Percentiles rank a stretch among this genome's conserved stretches.
Evolutionary conservation across 106 monocot species (phyloP).

Genomic region (Alisma plantagoaquatica): DNA sequence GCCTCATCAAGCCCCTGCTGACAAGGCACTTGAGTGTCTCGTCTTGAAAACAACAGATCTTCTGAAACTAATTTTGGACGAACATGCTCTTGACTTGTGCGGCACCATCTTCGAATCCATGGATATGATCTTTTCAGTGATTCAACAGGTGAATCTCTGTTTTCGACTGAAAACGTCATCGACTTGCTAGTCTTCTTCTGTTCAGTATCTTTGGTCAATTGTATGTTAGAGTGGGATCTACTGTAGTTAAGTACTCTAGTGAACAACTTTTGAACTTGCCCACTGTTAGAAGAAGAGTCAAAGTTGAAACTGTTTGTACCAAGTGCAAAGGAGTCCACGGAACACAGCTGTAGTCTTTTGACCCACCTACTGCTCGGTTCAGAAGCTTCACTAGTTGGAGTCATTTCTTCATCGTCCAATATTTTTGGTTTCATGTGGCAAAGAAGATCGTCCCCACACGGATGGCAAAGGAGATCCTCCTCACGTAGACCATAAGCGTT

Average conservation of each 20-base stretch:
- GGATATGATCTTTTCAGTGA: conserved; percentile 10
- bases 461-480: too few relatives aligned
- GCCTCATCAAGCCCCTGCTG: too few relatives aligned
- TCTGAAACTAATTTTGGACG: too few relatives aligned
- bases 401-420: too few relatives aligned
- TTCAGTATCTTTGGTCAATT: conserved; percentile 9
- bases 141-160: conserved; percentile 7
- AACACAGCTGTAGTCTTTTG: conserved; percentile 31
- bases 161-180: conserved; percentile 4
- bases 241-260: conserved; percentile 21
- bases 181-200: conserved; percentile 1
- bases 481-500: too few relatives aligned
- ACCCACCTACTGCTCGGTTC: conserved; percentile 39
- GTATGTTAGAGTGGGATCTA: conserved; percentile 10
- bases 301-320: conserved; percentile 22
- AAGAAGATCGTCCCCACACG: too few relatives aligned
- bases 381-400: too few relatives aligned
- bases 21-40: too few relatives aligned
- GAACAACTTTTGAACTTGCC: conserved; percentile 4
- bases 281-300: conserved; percentile 9
- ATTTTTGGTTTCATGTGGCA: too few relatives aligned
- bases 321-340: conserved; percentile 6
- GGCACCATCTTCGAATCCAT: conserved; percentile 67
- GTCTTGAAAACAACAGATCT: too few relatives aligned
- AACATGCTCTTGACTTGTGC: conserved; percentile 8